Conservation (phyloP, 345 rosid genomes). For the Pelargonium nanum region DNA sequence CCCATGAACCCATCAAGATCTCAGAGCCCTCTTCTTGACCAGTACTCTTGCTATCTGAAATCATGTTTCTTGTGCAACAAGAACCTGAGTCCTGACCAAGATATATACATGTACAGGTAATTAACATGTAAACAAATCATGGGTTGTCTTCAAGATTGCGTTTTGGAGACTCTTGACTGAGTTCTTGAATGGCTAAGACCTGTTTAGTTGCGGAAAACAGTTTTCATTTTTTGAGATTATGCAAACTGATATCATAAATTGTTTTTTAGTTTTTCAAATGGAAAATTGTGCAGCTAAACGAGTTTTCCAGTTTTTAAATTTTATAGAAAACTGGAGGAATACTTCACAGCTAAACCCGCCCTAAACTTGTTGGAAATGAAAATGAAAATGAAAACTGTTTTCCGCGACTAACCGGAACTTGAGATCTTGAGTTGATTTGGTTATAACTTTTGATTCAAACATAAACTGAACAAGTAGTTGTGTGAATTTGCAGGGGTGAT, state of each 20-base stretch:
- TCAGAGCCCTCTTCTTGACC: background rate
- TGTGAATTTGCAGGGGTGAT: conserved; percentile 49
- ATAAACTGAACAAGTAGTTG: background rate
- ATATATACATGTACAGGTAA: conserved; percentile 82
- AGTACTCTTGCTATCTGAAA: conserved; percentile 36
- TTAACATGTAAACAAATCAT: background rate
- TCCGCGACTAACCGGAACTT: too few relatives aligned
- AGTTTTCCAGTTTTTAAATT: too few relatives aligned
- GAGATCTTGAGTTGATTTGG: too few relatives aligned
- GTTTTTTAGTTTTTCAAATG: too few relatives aligned
- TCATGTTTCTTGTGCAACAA: conserved; percentile 51
- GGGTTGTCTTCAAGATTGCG: background rate
- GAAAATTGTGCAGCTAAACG: too few relatives aligned
- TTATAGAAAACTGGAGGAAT: too few relatives aligned
- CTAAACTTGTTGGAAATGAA: too few relatives aligned
- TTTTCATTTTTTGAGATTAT: too few relatives aligned
- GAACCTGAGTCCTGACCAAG: conserved; percentile 41
- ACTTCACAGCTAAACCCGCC: too few relatives aligned
- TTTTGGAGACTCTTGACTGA: background rate
- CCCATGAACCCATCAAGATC: background rate
- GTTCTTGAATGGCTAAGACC: background rate
- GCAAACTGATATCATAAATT: too few relatives aligned
- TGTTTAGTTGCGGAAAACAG: too few relatives aligned
- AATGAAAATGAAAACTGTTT: too few relatives aligned
- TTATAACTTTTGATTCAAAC: background rate